Conservation (phyloP, 768 basidiomycete genomes). For the Leucosporidium yakuticum region DNA sequence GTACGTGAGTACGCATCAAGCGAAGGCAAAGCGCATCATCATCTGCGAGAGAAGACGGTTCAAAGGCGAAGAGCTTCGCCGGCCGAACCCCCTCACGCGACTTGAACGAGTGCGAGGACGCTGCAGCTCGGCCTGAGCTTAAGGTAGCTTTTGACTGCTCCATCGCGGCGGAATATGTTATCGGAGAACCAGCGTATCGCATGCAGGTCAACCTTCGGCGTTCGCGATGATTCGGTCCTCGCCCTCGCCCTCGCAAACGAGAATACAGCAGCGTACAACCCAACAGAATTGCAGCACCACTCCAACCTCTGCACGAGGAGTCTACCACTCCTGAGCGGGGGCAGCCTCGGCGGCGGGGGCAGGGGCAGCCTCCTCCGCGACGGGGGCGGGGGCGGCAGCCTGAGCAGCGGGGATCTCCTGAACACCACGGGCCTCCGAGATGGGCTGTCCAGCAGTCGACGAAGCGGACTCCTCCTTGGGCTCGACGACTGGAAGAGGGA, state of each 20-base stretch:
- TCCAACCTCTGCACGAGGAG: background rate
- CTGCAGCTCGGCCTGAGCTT: no score
- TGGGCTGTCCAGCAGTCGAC: slow-evolving; percentile 30
- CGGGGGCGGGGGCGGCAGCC: slow-evolving; percentile 18
- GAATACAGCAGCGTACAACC: background rate
- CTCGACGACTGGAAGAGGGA: slow-evolving; percentile 32
- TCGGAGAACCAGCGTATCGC: no score
- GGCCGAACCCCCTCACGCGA: no score
- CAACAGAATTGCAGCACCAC: slow-evolving; percentile 4
- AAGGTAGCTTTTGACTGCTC: no score
- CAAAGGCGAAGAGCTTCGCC: no score
- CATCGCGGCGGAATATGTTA: no score
- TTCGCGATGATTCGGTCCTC: background rate
- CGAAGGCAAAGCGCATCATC: no score
- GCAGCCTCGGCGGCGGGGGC: slow-evolving; percentile 8
- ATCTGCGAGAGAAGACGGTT: no score
- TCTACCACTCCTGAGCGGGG: slow-evolving; percentile 1
- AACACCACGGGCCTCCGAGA: slow-evolving; percentile 23
- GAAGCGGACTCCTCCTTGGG: slow-evolving; percentile 39
- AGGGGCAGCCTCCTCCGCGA: slow-evolving; percentile 15
- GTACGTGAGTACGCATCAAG: no score
- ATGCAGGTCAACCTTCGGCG: no score
- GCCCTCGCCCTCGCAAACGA: background rate
- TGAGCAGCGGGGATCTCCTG: slow-evolving; percentile 10
- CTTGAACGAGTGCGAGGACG: no score